Evolutionary conservation across 345 rosid species (phyloP), one percentile per base, ranked within the genome.

Genomic region (Eucalyptus regnans): DNA sequence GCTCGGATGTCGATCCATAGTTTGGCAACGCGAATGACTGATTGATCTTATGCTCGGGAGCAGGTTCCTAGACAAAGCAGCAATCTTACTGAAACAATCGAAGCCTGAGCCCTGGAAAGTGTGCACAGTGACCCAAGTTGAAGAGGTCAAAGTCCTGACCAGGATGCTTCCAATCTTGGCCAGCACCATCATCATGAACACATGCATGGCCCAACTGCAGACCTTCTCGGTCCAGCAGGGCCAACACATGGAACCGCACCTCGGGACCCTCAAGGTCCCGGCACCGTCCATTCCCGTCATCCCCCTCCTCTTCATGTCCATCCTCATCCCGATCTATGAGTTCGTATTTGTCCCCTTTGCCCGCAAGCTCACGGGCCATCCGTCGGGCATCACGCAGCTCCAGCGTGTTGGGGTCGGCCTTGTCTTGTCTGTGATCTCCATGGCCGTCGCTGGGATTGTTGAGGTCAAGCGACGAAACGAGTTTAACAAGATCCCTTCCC

Each of bases 51-150:
- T 90, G 50, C 25, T 48, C 44, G 56, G 88, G 62, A 89, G n/a
- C 91, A 93, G 93, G 44, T 91, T 90, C 89, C 87, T 93, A n/a
- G 93, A 94, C 88, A 92, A 90, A 88, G 94, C 96, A 1, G 93
- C 95, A 9, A 89, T 93, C 79, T 71, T 88, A 20, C 80, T 68
- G 2, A 88, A 90, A 44, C 90, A 90, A 43, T 43, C 89, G 12
- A 51, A 41, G 25, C 54, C 88, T 49, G 88, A 88, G 52, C 52
- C 80, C 33, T 87, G 93, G 91, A 91, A 37, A 10, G 90, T 91
- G 9, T 94, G 95, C 95, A 92, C 92, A 3, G 92, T 93, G 88
- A 92, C 93, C 9, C 96, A 93, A 90, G 94, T 94, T 27, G 96
- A 94, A 88, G 92, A 92, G 90, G 92, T 94, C 86, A 94, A 93